Percentiles rank a stretch among this genome's conserved stretches.
Evolutionary conservation across 2,329 filamentous ascomycete species (phyloP).

Genomic region (Pseudocercospora vitis): DNA sequence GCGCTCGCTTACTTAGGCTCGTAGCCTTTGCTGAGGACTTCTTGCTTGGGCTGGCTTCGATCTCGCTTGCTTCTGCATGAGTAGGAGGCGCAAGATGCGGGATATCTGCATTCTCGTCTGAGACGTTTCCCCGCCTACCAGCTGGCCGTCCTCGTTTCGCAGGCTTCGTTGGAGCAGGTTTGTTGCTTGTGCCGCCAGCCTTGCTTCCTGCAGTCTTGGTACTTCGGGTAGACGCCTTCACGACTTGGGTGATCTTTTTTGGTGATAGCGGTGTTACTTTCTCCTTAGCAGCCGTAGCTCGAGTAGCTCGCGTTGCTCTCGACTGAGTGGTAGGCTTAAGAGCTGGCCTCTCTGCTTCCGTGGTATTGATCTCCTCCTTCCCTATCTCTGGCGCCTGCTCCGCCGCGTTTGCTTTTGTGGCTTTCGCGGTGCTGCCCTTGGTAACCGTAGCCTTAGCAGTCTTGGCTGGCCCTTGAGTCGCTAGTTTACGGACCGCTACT

Average conservation of each 20-base stretch:
- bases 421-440: slow-evolving; percentile 3
- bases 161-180: slow-evolving; percentile 12
- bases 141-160: slow-evolving; percentile 16
- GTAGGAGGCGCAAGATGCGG: slow-evolving; percentile 12
- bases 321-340: slow-evolving; percentile 11
- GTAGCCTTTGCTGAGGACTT: background rate
- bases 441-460: slow-evolving; percentile 6
- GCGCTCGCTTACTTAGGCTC: background rate
- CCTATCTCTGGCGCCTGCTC: slow-evolving; percentile 5
- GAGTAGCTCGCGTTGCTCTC: slow-evolving; percentile 24
- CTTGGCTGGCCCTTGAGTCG: slow-evolving; percentile 3
- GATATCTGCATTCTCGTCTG: slow-evolving; percentile 36
- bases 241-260: slow-evolving; percentile 41
- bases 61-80: slow-evolving; percentile 12
- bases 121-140: slow-evolving; percentile 28
- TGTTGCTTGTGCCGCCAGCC: slow-evolving; percentile 14
- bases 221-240: slow-evolving; percentile 24
- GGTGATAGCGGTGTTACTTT: slow-evolving; percentile 36
- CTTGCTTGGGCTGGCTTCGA: background rate
- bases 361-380: slow-evolving; percentile 3
- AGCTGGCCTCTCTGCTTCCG: background rate
- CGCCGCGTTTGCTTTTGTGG: slow-evolving; percentile 14
- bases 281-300: slow-evolving; percentile 27
- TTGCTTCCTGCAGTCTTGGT: slow-evolving; percentile 12
- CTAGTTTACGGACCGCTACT: background rate